Evolutionary conservation across 2,329 filamentous ascomycete genomes (phyloP), one percentile per base, ranked within the genome.

Genomic region (Tothia fuscella): DNA sequence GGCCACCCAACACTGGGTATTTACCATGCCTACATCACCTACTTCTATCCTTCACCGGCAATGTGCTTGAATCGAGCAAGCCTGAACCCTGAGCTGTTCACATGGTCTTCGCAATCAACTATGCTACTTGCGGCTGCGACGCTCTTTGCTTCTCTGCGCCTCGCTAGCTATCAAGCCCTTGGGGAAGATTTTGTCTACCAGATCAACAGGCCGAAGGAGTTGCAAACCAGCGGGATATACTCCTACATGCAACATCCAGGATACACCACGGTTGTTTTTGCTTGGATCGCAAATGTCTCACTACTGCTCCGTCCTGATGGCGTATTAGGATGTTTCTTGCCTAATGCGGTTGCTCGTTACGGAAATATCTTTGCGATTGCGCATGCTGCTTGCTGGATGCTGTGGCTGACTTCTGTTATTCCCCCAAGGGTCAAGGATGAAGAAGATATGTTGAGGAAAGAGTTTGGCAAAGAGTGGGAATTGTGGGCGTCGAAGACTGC

Each of bases 151-250:
- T 19, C 19, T 6, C 17, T 35, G 2, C 16, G 33, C 3, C 6
- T 35, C 13, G 17, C 33, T 6, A 17, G n/a, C 13, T 35, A 35
- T 17, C 12, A 17, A 35, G 33, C 17, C 6, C 33, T 35, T 5
- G 33, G 33, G 4, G 17, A 35, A 35, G 33, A 35, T n/a, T 35
- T 35, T n/a, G 33, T 35, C 33, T 35, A 35, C 12, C 33, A 35
- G 25, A 7, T 35, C 33, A 35, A 21, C 7, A 35, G 25, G 16
- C 33, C 33, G 4, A n/a, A 19, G 16, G 12, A 19, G 16, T 22
- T 35, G 2, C 33, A 17, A 16, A 35, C 33, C 3, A 35, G 10
- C 3, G 33, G 33, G n/a, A 35, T 35, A 2, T 35, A 35, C 33
- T 19, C 33, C 3, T 35, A 22, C 19, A 35, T 35, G 33, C 33